Conservation (phyloP, 805 yeast genomes). For the Barnettozyma sucrosica region DNA sequence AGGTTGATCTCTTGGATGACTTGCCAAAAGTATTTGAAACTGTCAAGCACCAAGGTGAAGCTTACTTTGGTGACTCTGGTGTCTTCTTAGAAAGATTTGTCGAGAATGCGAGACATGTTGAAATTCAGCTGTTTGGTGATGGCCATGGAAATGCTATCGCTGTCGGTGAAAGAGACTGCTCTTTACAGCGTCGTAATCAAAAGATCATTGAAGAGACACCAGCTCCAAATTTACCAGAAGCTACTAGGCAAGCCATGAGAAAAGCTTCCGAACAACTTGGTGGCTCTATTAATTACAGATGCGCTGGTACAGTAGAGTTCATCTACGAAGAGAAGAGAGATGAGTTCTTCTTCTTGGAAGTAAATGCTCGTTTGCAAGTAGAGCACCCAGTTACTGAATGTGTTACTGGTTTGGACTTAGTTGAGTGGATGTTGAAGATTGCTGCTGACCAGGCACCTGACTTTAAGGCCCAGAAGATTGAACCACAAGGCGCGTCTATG, state of each 20-base stretch:
- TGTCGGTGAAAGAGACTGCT: slow-evolving; percentile 95
- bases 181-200: slow-evolving; percentile 95
- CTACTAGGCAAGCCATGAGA: slow-evolving; percentile 70
- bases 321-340: slow-evolving; percentile 83
- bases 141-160: slow-evolving; percentile 92
- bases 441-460: slow-evolving; percentile 90
- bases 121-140: slow-evolving; percentile 94
- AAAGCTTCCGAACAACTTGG: slow-evolving; percentile 81
- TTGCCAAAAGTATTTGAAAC: slow-evolving; percentile 81
- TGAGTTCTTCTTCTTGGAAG: slow-evolving; percentile 92
- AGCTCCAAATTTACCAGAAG: slow-evolving; percentile 85
- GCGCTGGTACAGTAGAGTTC: slow-evolving; percentile 97
- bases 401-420: slow-evolving; percentile 92
- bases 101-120: slow-evolving; percentile 93
- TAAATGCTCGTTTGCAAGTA: slow-evolving; percentile 93
- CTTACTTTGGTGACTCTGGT: slow-evolving; percentile 93
- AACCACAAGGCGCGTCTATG: slow-evolving; percentile 83
- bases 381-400: slow-evolving; percentile 96
- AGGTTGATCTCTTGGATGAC: slow-evolving; percentile 78
- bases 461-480: slow-evolving; percentile 48
- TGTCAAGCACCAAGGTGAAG: slow-evolving; percentile 88
- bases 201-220: slow-evolving; percentile 97
- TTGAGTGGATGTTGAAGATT: slow-evolving; percentile 92
- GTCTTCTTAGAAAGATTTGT: slow-evolving; percentile 93
- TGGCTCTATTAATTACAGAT: slow-evolving; percentile 77